Evolutionary conservation across 441 rosid species (phyloP).

Genomic region (Raphanus hybrid): DNA sequence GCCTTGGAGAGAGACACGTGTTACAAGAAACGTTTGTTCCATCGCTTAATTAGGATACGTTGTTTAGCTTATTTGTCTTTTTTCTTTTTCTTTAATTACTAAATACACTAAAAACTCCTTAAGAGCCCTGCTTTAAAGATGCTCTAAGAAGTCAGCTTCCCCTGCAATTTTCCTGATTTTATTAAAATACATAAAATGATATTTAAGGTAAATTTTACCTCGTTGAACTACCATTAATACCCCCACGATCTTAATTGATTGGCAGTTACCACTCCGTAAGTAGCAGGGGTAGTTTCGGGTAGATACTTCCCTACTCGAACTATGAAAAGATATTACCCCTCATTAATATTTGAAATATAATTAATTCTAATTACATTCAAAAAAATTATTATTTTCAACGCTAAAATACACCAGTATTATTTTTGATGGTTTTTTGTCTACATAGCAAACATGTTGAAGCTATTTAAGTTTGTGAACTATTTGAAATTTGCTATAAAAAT

Average conservation of each 20-base stretch:
- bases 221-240: neutral
- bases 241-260: constrained; percentile 6
- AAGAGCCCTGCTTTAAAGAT: too few relatives aligned
- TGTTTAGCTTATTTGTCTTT: too few relatives aligned
- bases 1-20: too few relatives aligned
- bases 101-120: too few relatives aligned
- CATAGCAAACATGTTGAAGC: neutral
- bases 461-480: neutral
- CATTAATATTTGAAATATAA: neutral
- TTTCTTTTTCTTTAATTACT: too few relatives aligned
- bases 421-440: neutral
- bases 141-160: constrained; percentile 22
- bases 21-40: too few relatives aligned
- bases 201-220: neutral
- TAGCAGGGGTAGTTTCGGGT: constrained; percentile 16
- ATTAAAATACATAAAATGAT: neutral
- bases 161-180: constrained; percentile 32
- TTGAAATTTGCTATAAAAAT: neutral
- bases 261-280: neutral
- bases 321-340: neutral
- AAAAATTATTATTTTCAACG: neutral
- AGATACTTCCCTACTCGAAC: neutral
- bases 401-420: neutral
- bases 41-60: too few relatives aligned
- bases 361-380: neutral